Evolutionary conservation across 768 basidiomycete species (phyloP), one percentile per base, ranked within the genome.

Genomic region (Neoboletus brunneissimus): DNA sequence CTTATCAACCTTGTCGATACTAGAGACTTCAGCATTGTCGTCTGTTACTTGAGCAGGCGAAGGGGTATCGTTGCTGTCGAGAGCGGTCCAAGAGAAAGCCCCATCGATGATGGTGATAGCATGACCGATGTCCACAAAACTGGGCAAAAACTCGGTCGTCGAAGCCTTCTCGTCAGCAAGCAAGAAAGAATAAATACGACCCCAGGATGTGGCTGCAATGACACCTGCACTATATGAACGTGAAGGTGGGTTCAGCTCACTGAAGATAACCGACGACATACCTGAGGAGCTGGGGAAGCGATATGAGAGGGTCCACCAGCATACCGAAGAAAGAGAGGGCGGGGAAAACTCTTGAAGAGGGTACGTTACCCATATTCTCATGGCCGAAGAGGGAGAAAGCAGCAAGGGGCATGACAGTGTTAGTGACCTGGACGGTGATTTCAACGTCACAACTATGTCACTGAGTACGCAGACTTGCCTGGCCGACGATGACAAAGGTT

Each of bases 291-390:
- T 71, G 69, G 11, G 69, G 69, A 46, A 70, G 63, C 13, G 65
- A 41, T 13, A 70, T 61, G 37, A 70, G 63, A 32, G 69, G 69
- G 23, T 70, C 69, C 38, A 70, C 69, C 38, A 71, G 52, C 69
- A 70, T 61, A 16, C 66, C 67, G 38, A 70, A 71, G 65, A 71
- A 71, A 16, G 67, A 68, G 43, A 70, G 59, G 3, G 68, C 69
- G 1, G 68, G 68, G 43, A 70, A 70, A 18, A 70, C 51, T 41
- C 63, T 69, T 13, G 63, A 56, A 32, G 63, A 11, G 10, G 63
- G 29, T 20, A 70, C 3, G 0, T 3, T 32, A 23, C 67, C 67
- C 65, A 71, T 66, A 47, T 66, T 58, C 55, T 70, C 63, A 25
- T 58, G 42, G 11, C 68, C 68, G 22, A 70, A 70, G 35, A 70